Conservation (phyloP, 768 basidiomycete genomes). For the Termitomyces sp. region DNA sequence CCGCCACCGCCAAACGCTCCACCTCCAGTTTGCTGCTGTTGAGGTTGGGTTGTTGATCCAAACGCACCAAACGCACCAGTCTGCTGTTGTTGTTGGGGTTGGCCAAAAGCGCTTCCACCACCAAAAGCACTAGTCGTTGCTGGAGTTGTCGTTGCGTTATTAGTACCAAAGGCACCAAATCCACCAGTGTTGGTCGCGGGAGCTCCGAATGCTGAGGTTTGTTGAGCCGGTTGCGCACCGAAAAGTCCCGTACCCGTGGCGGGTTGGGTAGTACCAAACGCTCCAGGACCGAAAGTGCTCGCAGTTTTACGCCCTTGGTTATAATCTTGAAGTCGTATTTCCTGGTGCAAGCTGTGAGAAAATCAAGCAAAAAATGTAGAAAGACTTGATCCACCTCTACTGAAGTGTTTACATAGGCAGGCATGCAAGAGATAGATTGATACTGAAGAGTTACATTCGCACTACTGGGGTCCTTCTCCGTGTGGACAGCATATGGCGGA, state of each 20-base stretch:
- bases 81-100: constrained; percentile 32
- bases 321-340: constrained; percentile 76
- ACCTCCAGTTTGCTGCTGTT: constrained; percentile 27
- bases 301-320: constrained; percentile 71
- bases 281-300: constrained; percentile 52
- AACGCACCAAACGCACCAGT: constrained; percentile 22
- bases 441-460: constrained; percentile 56
- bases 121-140: constrained; percentile 35
- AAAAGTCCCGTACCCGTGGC: constrained; percentile 34
- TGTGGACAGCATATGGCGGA: constrained; percentile 54
- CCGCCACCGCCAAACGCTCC: constrained; percentile 29
- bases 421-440: constrained; percentile 80
- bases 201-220: constrained; percentile 37
- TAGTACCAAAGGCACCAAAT: constrained; percentile 43
- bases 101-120: constrained; percentile 56
- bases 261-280: constrained; percentile 45
- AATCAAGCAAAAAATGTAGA: constrained; percentile 2
- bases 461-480: constrained; percentile 63
- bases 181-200: constrained; percentile 26
- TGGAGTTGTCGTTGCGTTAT: constrained; percentile 21
- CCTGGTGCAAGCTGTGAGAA: constrained; percentile 34
- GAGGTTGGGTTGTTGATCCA: constrained; percentile 21
- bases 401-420: constrained; percentile 72
- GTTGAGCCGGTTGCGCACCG: constrained; percentile 43
- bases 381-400: constrained; percentile 53